A percentile compares a stretch with the other conserved stretches of the same genome.
Conservation (phyloP, 257 asterid genomes). For the Sherardia arvensis region DNA sequence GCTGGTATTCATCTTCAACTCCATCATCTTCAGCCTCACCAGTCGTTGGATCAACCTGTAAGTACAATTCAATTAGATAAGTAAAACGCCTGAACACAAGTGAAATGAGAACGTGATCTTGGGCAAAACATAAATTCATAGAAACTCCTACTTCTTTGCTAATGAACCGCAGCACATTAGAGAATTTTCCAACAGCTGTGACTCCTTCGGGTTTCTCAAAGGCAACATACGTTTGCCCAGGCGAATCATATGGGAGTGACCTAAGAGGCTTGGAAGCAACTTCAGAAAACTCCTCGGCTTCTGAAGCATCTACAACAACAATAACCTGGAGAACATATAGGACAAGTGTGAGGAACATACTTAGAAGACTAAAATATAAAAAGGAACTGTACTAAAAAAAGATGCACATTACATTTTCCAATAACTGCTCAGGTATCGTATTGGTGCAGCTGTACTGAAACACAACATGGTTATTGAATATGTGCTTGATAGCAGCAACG, state of each 20-base stretch:
- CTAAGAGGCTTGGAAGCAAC: constrained; percentile 67
- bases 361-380: not conserved
- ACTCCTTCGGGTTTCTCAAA: constrained; percentile 93
- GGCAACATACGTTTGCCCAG: constrained; percentile 88
- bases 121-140: not conserved
- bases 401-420: constrained; percentile 62
- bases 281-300: constrained; percentile 93
- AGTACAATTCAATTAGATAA: not conserved
- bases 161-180: constrained; percentile 70
- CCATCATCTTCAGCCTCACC: constrained; percentile 99
- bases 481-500: constrained; percentile 94
- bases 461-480: constrained; percentile 75
- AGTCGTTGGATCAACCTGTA: constrained; percentile 81
- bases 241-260: constrained; percentile 85
- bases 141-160: constrained; percentile 73
- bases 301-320: constrained; percentile 93
- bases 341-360: constrained; percentile 13
- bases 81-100: not conserved
- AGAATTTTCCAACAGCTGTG: constrained; percentile 86
- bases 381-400: not conserved
- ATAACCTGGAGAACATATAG: constrained; percentile 46
- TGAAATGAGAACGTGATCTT: not conserved
- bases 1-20: constrained; percentile 94
- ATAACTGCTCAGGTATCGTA: constrained; percentile 85
- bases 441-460: constrained; percentile 97